phyloP scores from a whole-genome alignment of 805 yeast genomes.

The Tetrapisispora arboricola region DNA sequence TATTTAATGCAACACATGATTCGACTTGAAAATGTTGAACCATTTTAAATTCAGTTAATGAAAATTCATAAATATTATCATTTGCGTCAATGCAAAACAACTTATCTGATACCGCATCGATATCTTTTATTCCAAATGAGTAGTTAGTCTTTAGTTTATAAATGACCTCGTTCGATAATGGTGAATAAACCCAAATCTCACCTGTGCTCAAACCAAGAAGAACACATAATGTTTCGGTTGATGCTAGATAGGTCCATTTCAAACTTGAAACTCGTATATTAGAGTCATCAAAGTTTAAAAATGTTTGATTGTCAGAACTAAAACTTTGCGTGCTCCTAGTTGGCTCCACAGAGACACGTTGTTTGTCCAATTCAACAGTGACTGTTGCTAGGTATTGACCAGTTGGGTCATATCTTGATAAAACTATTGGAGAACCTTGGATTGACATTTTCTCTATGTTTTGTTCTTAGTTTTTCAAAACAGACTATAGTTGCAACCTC shows the following conservation, averaged over 20 bases:
- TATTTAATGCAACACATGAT: constrained; percentile 23
- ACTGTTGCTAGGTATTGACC: constrained; percentile 58
- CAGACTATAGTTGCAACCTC: no score
- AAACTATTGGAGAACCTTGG: constrained; percentile 8
- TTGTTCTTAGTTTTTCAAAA: background rate
- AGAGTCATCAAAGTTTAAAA: constrained; percentile 19
- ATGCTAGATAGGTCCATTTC: constrained; percentile 18
- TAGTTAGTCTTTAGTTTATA: constrained; percentile 40
- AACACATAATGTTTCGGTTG: constrained; percentile 36
- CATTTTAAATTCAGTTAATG: constrained; percentile 36
- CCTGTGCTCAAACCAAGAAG: constrained; percentile 63
- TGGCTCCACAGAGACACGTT: constrained; percentile 56
- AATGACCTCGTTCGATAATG: constrained; percentile 47
- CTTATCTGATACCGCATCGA: constrained; percentile 32
- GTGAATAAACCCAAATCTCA: constrained; percentile 53
- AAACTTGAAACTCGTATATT: constrained; percentile 15
- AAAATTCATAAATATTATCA: constrained; percentile 56
- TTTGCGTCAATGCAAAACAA: constrained; percentile 51
- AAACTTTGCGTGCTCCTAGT: constrained; percentile 29
- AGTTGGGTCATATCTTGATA: constrained; percentile 49
- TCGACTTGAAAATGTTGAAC: constrained; percentile 35
- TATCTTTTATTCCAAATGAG: constrained; percentile 40
- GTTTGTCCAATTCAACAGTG: constrained; percentile 58
- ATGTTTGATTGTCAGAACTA: constrained; percentile 32
- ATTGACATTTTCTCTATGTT: constrained; percentile 1